A percentile compares a stretch with the other conserved stretches of the same genome.
Evolutionary conservation across 352 stramenopile species (phyloP).

Genomic region (Pseudoperonospora humuli): DNA sequence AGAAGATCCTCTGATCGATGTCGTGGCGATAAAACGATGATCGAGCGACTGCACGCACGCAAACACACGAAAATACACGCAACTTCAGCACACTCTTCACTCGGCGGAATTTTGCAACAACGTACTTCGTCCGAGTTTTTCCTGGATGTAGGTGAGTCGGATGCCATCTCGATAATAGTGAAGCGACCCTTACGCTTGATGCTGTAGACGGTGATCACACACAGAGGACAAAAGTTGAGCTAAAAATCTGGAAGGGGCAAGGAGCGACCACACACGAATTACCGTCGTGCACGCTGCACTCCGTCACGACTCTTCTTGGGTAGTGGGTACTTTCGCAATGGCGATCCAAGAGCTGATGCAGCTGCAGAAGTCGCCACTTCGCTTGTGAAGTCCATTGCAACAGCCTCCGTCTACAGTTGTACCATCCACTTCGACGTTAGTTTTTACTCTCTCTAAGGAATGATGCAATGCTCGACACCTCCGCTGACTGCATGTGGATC

Average conservation of each 20-base stretch:
- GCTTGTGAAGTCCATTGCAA: conserved; percentile 1
- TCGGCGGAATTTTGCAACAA: neutral
- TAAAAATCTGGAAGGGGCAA: no score
- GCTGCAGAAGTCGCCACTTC: conserved; percentile 8
- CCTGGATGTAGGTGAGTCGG: conserved; percentile 44
- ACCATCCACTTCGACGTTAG: neutral
- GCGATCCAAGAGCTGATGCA: conserved; percentile 12
- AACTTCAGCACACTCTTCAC: no score
- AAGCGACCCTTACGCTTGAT: conserved; percentile 78
- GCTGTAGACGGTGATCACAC: conserved; percentile 17
- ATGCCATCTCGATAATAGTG: conserved; percentile 76
- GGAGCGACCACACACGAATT: conserved; percentile 8
- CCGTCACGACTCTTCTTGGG: conserved; percentile 27
- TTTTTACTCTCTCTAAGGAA: neutral
- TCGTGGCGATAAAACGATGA: conserved; percentile 39
- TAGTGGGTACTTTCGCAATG: conserved; percentile 27
- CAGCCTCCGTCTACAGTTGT: conserved; percentile 13
- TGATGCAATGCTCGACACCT: conserved; percentile 6
- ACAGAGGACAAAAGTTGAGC: conserved; percentile 5
- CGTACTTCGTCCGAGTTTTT: conserved; percentile 50
- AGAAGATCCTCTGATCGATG: conserved; percentile 35
- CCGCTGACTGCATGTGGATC: conserved; percentile 14
- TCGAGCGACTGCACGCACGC: conserved; percentile 25
- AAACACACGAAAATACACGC: conserved; percentile 1
- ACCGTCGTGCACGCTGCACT: conserved; percentile 24